phyloP scores from a whole-genome alignment of 208 protist genomes.

The Trypanosoma cruzi region DNA sequence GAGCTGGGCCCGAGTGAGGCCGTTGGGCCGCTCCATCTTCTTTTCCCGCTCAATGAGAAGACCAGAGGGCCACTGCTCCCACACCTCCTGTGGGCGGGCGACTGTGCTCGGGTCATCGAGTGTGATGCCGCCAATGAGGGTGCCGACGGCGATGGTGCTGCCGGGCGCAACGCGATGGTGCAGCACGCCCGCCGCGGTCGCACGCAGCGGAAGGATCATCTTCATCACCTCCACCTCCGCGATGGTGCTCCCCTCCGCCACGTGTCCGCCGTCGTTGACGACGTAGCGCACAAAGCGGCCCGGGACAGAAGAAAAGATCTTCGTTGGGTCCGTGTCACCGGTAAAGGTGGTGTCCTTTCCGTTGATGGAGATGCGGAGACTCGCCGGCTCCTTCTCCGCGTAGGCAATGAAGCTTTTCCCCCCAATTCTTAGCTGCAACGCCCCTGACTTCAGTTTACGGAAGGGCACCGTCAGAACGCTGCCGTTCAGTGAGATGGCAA shows the following conservation, averaged over 20 bases:
- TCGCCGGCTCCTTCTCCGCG: slow-evolving; percentile 91
- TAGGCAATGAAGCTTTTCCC: slow-evolving; percentile 90
- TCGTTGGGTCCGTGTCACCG: slow-evolving; percentile 95
- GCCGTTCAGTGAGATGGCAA: slow-evolving; percentile 75
- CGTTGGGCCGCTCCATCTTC: slow-evolving; percentile 64
- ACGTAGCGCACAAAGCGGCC: slow-evolving; percentile 97
- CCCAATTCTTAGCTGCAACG: slow-evolving; percentile 74
- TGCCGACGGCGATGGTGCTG: slow-evolving; percentile 92
- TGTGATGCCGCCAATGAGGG: slow-evolving; percentile 92
- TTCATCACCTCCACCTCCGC: slow-evolving; percentile 99
- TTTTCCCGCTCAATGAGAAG: slow-evolving; percentile 39
- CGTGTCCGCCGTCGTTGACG: slow-evolving; percentile 90
- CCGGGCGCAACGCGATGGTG: slow-evolving; percentile 83
- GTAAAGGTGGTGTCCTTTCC: slow-evolving; percentile 92
- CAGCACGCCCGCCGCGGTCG: slow-evolving; percentile 75
- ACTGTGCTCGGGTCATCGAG: slow-evolving; percentile 94
- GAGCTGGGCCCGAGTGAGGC: slow-evolving; percentile 53
- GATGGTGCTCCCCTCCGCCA: slow-evolving; percentile 87
- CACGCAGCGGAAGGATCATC: slow-evolving; percentile 96
- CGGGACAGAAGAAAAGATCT: slow-evolving; percentile 91
- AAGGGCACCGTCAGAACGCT: slow-evolving; percentile 72
- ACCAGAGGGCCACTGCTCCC: slow-evolving; percentile 65
- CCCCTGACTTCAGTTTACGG: slow-evolving; percentile 81
- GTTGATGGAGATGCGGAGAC: slow-evolving; percentile 91
- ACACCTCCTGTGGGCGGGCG: slow-evolving; percentile 47